Evolutionary conservation across 78 protist genomes (phyloP), one percentile per base, ranked within the genome.

Genomic region (Dictyostelium discoideum): DNA sequence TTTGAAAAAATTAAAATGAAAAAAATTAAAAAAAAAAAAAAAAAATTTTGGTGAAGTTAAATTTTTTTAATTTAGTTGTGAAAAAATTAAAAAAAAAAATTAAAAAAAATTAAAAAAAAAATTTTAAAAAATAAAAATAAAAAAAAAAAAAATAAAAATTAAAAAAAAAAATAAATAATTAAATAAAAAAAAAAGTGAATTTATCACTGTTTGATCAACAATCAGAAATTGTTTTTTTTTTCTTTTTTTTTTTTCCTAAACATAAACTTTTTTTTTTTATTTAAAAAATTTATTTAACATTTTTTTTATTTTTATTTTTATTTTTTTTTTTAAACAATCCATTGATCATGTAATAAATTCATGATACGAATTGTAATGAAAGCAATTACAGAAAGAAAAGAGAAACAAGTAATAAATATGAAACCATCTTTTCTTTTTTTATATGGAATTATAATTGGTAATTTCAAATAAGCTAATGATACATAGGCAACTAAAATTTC

Each of bases 401-500:
- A 78, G 48, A 40, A 85, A 10, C 32, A 63, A 40, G 54, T 67
- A 13, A 86, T 44, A 50, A 86, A 86, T 14, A 86, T n/a, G 50
- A 73, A 86, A 60, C 92, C 92, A 16, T 39, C 22, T 32, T 78
- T 78, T 86, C 92, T 86, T 20, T 86, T 86, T 3, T 24, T 60
- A 42, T 26, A 86, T 69, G 92, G 92, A 60, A 86, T 86, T 18
- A 86, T 39, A 32, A 86, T 86, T 18, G 92, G 92, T 50, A 86
- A 22, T 50, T 86, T 86, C 29, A 86, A 37, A 50, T 74, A 86
- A 7, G 92, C 50, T 32, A 86, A 48, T 74, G 92, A 86, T 73
- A 86, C 92, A 86, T 86, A 86, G 44, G 92, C 60, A 39, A 86
- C 92, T 44, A 74, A 20, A 18, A 86, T 20, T 37, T 86, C 92